Evolutionary conservation across 2,329 filamentous ascomycete genomes (phyloP), one percentile per base, ranked within the genome.

Genomic region (Colletotrichum caudatum): DNA sequence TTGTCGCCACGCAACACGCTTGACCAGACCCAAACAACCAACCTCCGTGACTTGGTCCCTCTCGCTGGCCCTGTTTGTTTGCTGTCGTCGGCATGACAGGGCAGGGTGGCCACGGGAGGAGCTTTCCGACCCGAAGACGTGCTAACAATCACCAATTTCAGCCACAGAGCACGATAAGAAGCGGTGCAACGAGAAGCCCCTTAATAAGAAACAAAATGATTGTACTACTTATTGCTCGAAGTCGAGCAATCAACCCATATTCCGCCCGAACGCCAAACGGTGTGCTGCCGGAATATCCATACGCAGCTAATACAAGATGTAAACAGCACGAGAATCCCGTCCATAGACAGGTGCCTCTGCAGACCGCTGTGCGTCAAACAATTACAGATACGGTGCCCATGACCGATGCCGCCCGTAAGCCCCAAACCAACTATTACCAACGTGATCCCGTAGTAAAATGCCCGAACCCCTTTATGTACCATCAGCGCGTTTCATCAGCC

Each of bases 401-500:
- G 41, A 69, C 65, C 50, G 20, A 63, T 71, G 61, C 70, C 61
- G 71, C 61, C 66, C 67, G 37, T 57, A 18, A 71, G 46, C 66
- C 70, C 60, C 44, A 51, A 70, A 37, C 26, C 61, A 61, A 72
- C 56, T 33, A 62, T 68, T 71, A 66, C 60, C 51, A 37, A 53
- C 61, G 41, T 58, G 39, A 66, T 54, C 60, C 56, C 46, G 46
- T 62, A 51, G 26, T 54, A 18, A 51, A 66, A 71, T 72, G 66
- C 66, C 67, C 60, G 20, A 71, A 57, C 62, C 66, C 51, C 48
- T 54, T 66, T 50, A 44, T 69, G 66, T 72, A 41, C 73, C 73
- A 63, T 69, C 61, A 71, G 59, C 56, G 54, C 50, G 41, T 71
- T 51, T 74, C 73, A 73, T 74, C 71, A 74, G 48, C 67, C 64